phyloP scores from a whole-genome alignment of 495 filamentous ascomycete genomes.

The Aspergillus haitiensis region DNA sequence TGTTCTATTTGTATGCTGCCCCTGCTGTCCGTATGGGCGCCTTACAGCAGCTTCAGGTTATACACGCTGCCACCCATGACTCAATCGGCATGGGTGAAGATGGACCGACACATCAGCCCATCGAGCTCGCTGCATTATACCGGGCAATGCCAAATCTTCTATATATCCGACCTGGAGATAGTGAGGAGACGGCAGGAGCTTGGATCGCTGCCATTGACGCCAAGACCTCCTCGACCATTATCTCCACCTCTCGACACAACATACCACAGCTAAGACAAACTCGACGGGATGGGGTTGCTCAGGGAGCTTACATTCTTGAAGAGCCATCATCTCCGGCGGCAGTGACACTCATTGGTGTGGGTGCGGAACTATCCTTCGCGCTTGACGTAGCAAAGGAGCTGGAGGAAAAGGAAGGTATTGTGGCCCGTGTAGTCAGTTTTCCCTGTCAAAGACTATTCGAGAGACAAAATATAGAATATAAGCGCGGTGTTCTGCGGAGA shows the following conservation, averaged over 20 bases:
- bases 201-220: conserved; percentile 50
- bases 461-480: conserved; percentile 50
- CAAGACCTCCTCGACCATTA: conserved; percentile 47
- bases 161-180: conserved; percentile 58
- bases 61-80: conserved; percentile 63
- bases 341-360: conserved; percentile 52
- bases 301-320: conserved; percentile 50
- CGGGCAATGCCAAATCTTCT: conserved; percentile 61
- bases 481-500: conserved; percentile 39
- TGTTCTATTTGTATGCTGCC: conserved; percentile 63
- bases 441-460: conserved; percentile 57
- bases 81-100: conserved; percentile 60
- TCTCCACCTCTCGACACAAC: conserved; percentile 50
- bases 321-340: conserved; percentile 38
- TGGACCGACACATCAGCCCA: conserved; percentile 62
- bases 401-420: conserved; percentile 36
- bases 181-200: conserved; percentile 57
- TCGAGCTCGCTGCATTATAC: conserved; percentile 57
- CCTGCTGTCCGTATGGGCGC: conserved; percentile 62
- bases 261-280: conserved; percentile 45
- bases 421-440: conserved; percentile 54
- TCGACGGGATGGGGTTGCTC: conserved; percentile 40
- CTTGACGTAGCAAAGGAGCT: conserved; percentile 39
- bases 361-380: conserved; percentile 50
- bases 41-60: conserved; percentile 54